A percentile compares a stretch with the other conserved stretches of the same genome.
Conservation (phyloP, 2,329 filamentous ascomycete species). For the Diaporthe aspalathi region DNA sequence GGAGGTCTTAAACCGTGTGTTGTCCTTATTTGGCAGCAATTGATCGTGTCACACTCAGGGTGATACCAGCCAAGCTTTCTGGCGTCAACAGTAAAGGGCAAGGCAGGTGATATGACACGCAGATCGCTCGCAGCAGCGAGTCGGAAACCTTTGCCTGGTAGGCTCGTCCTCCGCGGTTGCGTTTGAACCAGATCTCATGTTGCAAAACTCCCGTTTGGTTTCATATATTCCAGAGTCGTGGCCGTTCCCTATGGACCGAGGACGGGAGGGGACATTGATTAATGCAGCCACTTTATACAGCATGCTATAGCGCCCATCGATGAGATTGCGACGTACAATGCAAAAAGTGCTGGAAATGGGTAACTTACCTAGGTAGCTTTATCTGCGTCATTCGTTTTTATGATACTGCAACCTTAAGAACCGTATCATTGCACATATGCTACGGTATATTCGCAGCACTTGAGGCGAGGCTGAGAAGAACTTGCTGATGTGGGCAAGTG, state of each 20-base stretch:
- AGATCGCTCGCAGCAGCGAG: not conserved
- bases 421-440: too few relatives aligned
- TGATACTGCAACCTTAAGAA: too few relatives aligned
- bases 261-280: not conserved
- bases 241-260: not conserved
- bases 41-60: not conserved
- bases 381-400: too few relatives aligned
- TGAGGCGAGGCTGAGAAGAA: too few relatives aligned
- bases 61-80: not conserved
- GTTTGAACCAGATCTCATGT: not conserved
- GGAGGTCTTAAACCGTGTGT: slow-evolving; percentile 1
- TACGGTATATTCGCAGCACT: too few relatives aligned
- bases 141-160: not conserved
- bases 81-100: not conserved
- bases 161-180: not conserved
- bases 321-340: too few relatives aligned
- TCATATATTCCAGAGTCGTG: not conserved
- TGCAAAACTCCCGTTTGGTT: not conserved
- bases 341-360: too few relatives aligned
- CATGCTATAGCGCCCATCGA: not conserved
- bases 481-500: too few relatives aligned
- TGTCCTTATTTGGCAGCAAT: not conserved
- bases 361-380: too few relatives aligned
- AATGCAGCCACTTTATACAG: not conserved
- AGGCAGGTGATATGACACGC: not conserved